Evolutionary conservation across 495 filamentous ascomycete species (phyloP), one percentile per base, ranked within the genome.

Genomic region (Aspergillus coremiiformis): DNA sequence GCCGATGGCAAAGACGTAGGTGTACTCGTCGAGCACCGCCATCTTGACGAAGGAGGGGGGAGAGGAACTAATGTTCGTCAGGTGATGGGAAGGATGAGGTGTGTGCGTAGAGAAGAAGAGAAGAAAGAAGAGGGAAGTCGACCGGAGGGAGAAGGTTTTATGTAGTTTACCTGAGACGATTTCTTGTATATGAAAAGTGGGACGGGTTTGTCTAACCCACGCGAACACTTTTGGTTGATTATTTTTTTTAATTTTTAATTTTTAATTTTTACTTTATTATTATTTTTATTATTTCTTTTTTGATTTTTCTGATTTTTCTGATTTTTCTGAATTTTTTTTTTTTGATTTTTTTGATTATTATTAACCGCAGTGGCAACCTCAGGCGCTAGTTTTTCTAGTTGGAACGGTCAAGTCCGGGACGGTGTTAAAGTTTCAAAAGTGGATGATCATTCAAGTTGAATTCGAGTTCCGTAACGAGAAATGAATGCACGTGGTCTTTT

Each of bases 1-100:
- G 74, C 81, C 84, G 51, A 90, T 82, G 62, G 78, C 86, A 56
- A 90, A 87, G 59, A 90, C 73, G 57, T 86, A 87, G 66, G 80
- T 78, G 59, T 80, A 83, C 58, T 85, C 64, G 47, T 76, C 71
- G 47, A 84, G 73, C 61, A 57, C 62, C 24, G 24, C 24, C 72
- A 76, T 76, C 65, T 72, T 81, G 68, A 53, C 21, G 37, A 35
- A 4, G 1, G 24, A 17, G 20, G n/a, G n/a, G n/a, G n/a, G n/a
- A n/a, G n/a, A n/a, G n/a, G 33, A 47, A 41, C 37, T 21, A 17
- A 11, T 20, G 37, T 41, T 41, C 37, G 37, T 41, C 37, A 12
- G 8, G n/a, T 14, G 20, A n/a, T 15, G 15, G 27, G 14, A 46
- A 12, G n/a, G 17, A 43, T 24, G 26, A 14, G 14, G 19, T 10